Percentiles rank a stretch among this genome's conserved stretches.
Evolutionary conservation across 306 rosid species (phyloP).

Genomic region (Cercis canadensis): DNA sequence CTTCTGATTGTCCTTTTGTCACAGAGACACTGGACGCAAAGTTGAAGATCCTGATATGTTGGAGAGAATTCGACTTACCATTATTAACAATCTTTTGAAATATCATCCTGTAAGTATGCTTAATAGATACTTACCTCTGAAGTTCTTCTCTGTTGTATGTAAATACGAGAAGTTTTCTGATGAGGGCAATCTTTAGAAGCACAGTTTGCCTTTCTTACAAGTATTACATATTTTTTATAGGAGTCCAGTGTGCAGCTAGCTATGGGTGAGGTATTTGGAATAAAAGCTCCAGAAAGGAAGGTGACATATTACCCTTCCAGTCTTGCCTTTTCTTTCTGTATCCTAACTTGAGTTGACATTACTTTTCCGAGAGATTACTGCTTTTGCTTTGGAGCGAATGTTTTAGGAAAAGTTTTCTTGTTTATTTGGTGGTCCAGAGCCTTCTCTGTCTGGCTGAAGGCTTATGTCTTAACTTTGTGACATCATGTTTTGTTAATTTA

Average conservation of each 20-base stretch:
- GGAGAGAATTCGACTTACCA: slow-evolving; percentile 92
- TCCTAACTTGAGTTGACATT: slow-evolving; percentile 5
- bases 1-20: slow-evolving; percentile 44
- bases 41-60: slow-evolving; percentile 95
- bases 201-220: slow-evolving; percentile 14
- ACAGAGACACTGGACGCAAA: slow-evolving; percentile 91
- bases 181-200: background rate
- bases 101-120: slow-evolving; percentile 86
- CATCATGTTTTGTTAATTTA: slow-evolving; percentile 23
- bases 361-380: background rate
- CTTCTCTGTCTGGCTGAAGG: slow-evolving; percentile 4
- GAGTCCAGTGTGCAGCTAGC: slow-evolving; percentile 89
- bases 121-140: slow-evolving; percentile 27
- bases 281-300: slow-evolving; percentile 86
- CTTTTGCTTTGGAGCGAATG: background rate
- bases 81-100: slow-evolving; percentile 88
- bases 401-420: background rate
- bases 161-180: slow-evolving; percentile 21
- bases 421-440: background rate
- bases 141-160: slow-evolving; percentile 26
- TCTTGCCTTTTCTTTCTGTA: slow-evolving; percentile 27
- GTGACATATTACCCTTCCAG: slow-evolving; percentile 49
- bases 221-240: slow-evolving; percentile 51
- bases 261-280: slow-evolving; percentile 97
- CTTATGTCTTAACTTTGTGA: slow-evolving; percentile 19